Conservation (phyloP, 2,329 filamentous ascomycete species). For the Aspergillus fumigatus region DNA sequence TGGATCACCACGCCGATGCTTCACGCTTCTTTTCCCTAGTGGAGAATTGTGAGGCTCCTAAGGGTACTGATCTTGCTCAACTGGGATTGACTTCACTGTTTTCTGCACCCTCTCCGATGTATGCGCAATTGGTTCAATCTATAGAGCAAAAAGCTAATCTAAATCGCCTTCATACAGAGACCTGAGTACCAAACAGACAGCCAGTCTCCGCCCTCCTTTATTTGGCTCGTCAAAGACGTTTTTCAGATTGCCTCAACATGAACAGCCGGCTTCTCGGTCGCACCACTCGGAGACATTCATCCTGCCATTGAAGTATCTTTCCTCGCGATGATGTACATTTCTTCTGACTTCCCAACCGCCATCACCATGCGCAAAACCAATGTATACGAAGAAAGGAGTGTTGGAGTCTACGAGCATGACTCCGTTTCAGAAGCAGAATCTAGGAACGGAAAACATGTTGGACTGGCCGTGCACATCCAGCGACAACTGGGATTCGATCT, state of each 20-base stretch:
- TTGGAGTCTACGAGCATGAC: conserved; percentile 54
- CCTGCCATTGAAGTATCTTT: conserved; percentile 94
- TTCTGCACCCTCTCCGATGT: conserved; percentile 80
- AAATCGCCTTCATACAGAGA: not conserved
- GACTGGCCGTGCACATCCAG: conserved; percentile 82
- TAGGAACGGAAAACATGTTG: conserved; percentile 52
- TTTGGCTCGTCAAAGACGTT: conserved; percentile 74
- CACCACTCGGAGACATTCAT: conserved; percentile 72
- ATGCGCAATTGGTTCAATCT: conserved; percentile 32
- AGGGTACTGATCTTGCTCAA: conserved; percentile 77
- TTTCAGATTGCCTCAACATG: conserved; percentile 87
- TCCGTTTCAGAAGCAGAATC: conserved; percentile 22
- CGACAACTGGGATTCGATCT: conserved; percentile 91
- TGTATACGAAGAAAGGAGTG: conserved; percentile 78
- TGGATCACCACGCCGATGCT: conserved; percentile 91
- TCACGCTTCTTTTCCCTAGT: conserved; percentile 84
- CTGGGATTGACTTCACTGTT: conserved; percentile 73
- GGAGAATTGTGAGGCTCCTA: conserved; percentile 87
- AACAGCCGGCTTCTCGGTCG: conserved; percentile 81
- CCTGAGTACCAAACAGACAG: not conserved
- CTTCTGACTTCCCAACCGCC: conserved; percentile 90
- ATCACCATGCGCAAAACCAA: conserved; percentile 91
- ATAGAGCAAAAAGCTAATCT: not conserved
- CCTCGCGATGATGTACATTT: conserved; percentile 99
- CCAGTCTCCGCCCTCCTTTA: conserved; percentile 17